A percentile compares a stretch with the other conserved stretches of the same genome.
phyloP scores from a whole-genome alignment of 345 rosid genomes.

The Eucalyptus virginea region DNA sequence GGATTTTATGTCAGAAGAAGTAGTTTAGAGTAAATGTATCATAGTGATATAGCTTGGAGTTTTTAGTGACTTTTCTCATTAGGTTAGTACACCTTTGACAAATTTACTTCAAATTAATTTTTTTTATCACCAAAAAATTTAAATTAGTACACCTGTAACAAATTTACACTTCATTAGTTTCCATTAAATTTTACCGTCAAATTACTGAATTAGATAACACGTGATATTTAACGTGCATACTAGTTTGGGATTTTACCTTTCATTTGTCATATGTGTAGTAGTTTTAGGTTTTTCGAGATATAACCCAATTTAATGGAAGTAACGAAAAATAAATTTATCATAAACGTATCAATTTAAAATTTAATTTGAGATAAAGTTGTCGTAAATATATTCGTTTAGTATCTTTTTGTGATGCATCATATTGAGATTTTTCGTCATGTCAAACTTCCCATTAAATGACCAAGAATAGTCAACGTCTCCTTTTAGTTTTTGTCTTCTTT shows the following conservation, averaged over 20 bases:
- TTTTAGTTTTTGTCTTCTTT: not conserved
- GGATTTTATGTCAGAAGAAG: rapidly evolving
- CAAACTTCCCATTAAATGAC: not conserved
- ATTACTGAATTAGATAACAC: too few relatives aligned
- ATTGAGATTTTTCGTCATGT: too few relatives aligned
- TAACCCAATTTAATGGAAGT: too few relatives aligned
- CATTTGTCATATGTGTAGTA: too few relatives aligned
- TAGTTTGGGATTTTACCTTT: rapidly evolving
- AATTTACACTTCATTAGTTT: rapidly evolving
- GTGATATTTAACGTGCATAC: rapidly evolving
- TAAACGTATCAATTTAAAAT: too few relatives aligned
- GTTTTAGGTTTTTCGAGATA: rapidly evolving
- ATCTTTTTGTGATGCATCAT: too few relatives aligned
- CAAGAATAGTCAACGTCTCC: not conserved
- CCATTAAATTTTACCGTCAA: rapidly evolving
- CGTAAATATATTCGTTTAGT: rapidly evolving
- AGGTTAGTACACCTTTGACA: rapidly evolving
- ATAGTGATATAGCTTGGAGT: too few relatives aligned
- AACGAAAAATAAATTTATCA: not conserved
- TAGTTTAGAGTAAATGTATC: too few relatives aligned
- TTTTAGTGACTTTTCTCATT: too few relatives aligned
- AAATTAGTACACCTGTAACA: rapidly evolving
- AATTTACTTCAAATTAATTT: rapidly evolving
- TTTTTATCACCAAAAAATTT: rapidly evolving
- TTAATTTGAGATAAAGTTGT: too few relatives aligned